Evolutionary conservation across 176 grass and related monocot species (phyloP).

Genomic region (Puya raimondii): DNA sequence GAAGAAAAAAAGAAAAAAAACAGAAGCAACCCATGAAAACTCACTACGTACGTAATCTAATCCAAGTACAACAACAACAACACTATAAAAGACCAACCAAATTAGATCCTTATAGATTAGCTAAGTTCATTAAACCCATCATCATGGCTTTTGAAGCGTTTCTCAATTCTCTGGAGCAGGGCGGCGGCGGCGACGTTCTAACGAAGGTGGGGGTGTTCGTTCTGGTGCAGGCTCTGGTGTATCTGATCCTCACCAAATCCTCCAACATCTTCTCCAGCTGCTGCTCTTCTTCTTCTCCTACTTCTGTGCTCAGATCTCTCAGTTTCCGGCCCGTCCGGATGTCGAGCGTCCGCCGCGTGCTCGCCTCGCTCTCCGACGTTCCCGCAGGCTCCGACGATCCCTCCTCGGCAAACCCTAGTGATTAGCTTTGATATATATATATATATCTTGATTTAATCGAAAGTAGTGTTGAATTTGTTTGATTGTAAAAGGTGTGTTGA

Average conservation of each 20-base stretch:
- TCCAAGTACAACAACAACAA: no score
- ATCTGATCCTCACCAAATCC: constrained; percentile 41
- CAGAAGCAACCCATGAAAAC: no score
- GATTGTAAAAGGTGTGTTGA: no score
- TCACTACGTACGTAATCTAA: no score
- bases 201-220: constrained; percentile 24
- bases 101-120: no score
- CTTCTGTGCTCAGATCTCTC: constrained; percentile 24
- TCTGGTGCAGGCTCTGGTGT: constrained; percentile 32
- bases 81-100: no score
- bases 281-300: not conserved
- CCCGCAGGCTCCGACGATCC: constrained; percentile 39
- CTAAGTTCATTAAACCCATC: no score
- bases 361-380: constrained; percentile 57
- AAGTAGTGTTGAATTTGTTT: constrained; percentile 2
- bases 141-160: not conserved
- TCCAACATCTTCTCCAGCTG: constrained; percentile 52
- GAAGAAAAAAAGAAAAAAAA: not conserved
- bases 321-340: constrained; percentile 59
- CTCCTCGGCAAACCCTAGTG: not conserved
- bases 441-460: constrained; percentile 11
- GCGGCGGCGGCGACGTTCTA: constrained; percentile 11
- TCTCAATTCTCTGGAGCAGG: not conserved
- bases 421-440: constrained; percentile 5
- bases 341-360: constrained; percentile 45